These are phyloP conservation scores for Candida sp. DNA, from an alignment of 1,139 yeast species.

Conservation along the genomic window DNA sequence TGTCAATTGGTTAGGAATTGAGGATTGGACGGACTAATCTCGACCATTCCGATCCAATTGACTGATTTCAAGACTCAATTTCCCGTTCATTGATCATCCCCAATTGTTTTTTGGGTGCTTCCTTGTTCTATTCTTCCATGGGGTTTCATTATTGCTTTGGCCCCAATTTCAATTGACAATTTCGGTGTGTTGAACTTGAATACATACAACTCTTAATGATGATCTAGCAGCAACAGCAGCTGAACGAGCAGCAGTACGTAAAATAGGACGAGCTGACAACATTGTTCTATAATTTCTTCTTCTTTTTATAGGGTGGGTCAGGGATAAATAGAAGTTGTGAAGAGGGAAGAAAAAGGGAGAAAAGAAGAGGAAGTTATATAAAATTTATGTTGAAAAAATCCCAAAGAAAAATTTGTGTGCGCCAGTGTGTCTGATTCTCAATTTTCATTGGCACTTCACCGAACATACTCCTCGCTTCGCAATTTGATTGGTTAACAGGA, in stretches of 20 bases:
- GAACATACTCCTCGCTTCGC: slow-evolving; percentile 5
- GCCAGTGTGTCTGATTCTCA: slow-evolving; percentile 7
- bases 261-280: slow-evolving; percentile 85
- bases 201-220: slow-evolving; percentile 68
- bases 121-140: background rate
- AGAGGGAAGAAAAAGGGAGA: slow-evolving; percentile 14
- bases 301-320: slow-evolving; percentile 1
- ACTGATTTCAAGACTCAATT: background rate
- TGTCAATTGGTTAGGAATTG: background rate
- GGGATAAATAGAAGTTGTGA: slow-evolving; percentile 11
- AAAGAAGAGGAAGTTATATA: slow-evolving; percentile 12
- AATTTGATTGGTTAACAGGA: slow-evolving; percentile 2
- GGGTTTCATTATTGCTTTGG: background rate
- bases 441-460: slow-evolving; percentile 11
- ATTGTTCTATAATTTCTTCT: slow-evolving; percentile 31
- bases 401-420: slow-evolving; percentile 3
- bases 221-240: slow-evolving; percentile 66
- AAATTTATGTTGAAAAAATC: slow-evolving; percentile 6
- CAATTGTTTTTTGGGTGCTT: background rate
- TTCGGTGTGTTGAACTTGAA: slow-evolving; percentile 7
- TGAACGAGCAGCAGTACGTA: slow-evolving; percentile 83
- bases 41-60: background rate
- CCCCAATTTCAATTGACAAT: background rate
- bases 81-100: background rate
- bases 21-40: background rate